Conservation (phyloP, 345 rosid genomes). For the Eucalyptus erythrocorys region DNA sequence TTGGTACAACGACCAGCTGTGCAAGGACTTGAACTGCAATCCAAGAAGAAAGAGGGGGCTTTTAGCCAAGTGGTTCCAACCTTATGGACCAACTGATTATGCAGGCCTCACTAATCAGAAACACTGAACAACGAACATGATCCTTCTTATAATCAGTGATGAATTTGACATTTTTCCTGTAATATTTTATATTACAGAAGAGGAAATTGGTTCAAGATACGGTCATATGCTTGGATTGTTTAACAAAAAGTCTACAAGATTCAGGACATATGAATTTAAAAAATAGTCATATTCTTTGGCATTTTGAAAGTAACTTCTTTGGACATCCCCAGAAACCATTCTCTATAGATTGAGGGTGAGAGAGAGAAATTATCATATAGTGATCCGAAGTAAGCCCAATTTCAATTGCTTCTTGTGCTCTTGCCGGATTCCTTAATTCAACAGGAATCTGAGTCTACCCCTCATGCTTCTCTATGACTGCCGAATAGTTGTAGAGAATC, state of each 20-base stretch:
- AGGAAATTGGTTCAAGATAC: not conserved
- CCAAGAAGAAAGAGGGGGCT: slow-evolving; percentile 11
- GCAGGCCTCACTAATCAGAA: not conserved
- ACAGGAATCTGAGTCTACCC: not conserved
- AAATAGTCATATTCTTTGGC: not conserved
- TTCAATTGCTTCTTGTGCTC: not conserved
- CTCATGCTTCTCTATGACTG: not conserved
- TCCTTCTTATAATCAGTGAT: not conserved
- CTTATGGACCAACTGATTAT: slow-evolving; percentile 15
- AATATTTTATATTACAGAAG: not conserved
- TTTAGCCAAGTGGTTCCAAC: slow-evolving; percentile 15
- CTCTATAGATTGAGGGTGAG: not conserved
- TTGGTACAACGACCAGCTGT: slow-evolving; percentile 15
- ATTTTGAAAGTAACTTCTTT: not conserved
- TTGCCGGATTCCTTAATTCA: not conserved
- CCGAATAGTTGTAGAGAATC: not conserved
- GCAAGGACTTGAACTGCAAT: slow-evolving; percentile 18
- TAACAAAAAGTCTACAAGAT: not conserved
- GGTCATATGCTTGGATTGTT: not conserved
- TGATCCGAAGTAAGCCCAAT: not conserved
- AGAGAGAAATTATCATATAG: not conserved
- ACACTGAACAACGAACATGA: not conserved
- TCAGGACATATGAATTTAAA: not conserved
- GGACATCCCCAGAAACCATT: not conserved
- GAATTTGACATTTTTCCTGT: not conserved